Conservation (phyloP, 768 basidiomycete genomes). For the Russula abietina region DNA sequence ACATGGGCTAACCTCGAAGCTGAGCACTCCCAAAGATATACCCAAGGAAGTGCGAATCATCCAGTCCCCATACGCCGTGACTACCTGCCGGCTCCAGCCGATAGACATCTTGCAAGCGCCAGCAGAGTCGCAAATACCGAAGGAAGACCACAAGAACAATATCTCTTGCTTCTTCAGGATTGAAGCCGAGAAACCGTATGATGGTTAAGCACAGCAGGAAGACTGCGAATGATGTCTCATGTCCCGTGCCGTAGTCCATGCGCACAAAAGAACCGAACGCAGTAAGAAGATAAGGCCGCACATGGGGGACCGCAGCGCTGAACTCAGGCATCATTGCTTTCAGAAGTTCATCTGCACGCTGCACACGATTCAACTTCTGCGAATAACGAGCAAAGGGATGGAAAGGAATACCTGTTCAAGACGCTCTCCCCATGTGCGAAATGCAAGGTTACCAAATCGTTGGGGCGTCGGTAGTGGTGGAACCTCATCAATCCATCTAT, state of each 20-base stretch:
- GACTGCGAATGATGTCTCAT: constrained; percentile 83
- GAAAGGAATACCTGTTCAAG: constrained; percentile 59
- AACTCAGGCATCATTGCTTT: constrained; percentile 42
- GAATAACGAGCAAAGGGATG: not conserved
- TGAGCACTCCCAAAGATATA: constrained; percentile 92
- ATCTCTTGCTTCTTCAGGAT: constrained; percentile 54
- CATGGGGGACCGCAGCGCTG: constrained; percentile 46
- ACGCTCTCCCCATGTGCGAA: constrained; percentile 74
- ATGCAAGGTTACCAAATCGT: constrained; percentile 88
- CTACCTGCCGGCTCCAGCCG: constrained; percentile 93
- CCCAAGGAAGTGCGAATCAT: constrained; percentile 84
- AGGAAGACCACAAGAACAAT: constrained; percentile 58
- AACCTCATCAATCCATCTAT: constrained; percentile 73
- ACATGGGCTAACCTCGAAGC: constrained; percentile 52
- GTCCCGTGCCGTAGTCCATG: constrained; percentile 96
- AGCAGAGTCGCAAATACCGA: constrained; percentile 76
- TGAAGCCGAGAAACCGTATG: constrained; percentile 55
- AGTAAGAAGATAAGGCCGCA: constrained; percentile 71
- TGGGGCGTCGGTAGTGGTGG: constrained; percentile 71
- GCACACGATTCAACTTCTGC: constrained; percentile 14
- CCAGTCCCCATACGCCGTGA: constrained; percentile 97
- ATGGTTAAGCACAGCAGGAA: constrained; percentile 72
- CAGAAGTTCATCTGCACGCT: constrained; percentile 54
- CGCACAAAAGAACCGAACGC: constrained; percentile 88
- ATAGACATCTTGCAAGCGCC: constrained; percentile 84